phyloP scores from a whole-genome alignment of 257 asterid genomes.

The Salvia rosmarinus region DNA sequence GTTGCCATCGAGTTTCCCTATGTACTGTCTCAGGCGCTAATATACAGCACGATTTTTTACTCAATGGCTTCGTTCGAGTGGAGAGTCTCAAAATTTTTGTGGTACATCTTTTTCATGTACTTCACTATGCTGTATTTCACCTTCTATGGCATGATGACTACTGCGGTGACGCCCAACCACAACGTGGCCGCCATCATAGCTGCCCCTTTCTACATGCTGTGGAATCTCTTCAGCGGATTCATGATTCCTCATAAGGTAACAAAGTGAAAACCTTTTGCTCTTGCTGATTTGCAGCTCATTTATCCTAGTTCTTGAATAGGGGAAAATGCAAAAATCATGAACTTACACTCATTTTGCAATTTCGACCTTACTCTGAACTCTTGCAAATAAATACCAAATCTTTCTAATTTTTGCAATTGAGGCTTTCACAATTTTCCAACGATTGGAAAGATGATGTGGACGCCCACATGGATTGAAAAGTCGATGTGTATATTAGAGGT shows the following conservation, averaged over 20 bases:
- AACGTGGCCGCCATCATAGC: slow-evolving; percentile 71
- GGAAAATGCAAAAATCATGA: too few species aligned
- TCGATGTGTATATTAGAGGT: too few species aligned
- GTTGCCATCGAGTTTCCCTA: slow-evolving; percentile 81
- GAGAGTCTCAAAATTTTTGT: slow-evolving; percentile 66
- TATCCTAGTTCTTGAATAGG: too few species aligned
- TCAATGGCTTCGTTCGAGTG: slow-evolving; percentile 83
- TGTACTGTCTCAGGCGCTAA: slow-evolving; percentile 64
- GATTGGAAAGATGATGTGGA: too few species aligned
- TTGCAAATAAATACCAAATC: too few species aligned
- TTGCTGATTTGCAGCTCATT: too few species aligned
- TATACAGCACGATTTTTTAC: slow-evolving; percentile 76
- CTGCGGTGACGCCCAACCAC: slow-evolving; percentile 74
- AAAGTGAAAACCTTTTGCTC: too few species aligned
- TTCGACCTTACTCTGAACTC: too few species aligned
- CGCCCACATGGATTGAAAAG: too few species aligned
- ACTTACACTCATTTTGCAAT: too few species aligned
- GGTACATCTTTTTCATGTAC: slow-evolving; percentile 79
- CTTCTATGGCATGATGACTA: slow-evolving; percentile 88
- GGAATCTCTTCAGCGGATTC: slow-evolving; percentile 92
- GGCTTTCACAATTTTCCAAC: too few species aligned
- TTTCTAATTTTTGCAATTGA: not conserved
- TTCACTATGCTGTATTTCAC: slow-evolving; percentile 82
- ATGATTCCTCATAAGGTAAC: slow-evolving; percentile 70
- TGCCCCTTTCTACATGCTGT: slow-evolving; percentile 78